phyloP scores from a whole-genome alignment of 768 basidiomycete species.

The Suillus variegatus region DNA sequence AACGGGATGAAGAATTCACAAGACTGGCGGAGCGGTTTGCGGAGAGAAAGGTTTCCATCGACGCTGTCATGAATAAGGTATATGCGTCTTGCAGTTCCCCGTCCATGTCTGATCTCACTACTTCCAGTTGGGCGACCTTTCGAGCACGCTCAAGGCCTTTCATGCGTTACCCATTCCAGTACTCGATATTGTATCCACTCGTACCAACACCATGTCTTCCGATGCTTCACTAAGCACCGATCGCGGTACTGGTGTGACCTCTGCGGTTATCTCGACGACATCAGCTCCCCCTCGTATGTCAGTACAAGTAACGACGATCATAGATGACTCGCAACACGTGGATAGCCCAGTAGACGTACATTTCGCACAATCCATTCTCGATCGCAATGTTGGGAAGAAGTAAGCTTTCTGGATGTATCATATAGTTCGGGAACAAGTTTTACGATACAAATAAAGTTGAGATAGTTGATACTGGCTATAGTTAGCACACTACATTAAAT shows the following conservation, averaged over 20 bases:
- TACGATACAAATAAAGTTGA: not conserved
- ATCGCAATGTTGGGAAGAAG: not conserved
- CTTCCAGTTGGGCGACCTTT: conserved; percentile 32
- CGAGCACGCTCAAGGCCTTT: conserved; percentile 40
- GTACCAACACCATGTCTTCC: conserved; percentile 34
- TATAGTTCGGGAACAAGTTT: not conserved
- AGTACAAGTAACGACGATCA: conserved; percentile 18
- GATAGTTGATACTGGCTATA: not conserved
- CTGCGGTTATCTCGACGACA: not conserved
- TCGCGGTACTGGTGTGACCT: not conserved
- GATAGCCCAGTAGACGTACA: conserved; percentile 35
- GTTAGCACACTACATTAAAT: not conserved
- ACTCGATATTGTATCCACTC: conserved; percentile 35
- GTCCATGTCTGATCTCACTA: not conserved
- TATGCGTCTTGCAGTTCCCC: not conserved
- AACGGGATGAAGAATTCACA: conserved; percentile 68
- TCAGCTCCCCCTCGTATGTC: conserved; percentile 2
- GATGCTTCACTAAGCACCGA: not conserved
- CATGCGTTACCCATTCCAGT: conserved; percentile 44
- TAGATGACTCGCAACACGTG: conserved; percentile 22
- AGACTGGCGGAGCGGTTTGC: conserved; percentile 68
- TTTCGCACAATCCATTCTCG: conserved; percentile 12
- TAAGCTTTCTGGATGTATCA: not conserved
- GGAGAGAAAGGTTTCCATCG: conserved; percentile 67
- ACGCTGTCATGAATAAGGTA: conserved; percentile 76